Percentiles rank a stretch among this genome's conserved stretches.
Conservation (phyloP, 116 monocot genomes). For the Papilionanthe hybrid region DNA sequence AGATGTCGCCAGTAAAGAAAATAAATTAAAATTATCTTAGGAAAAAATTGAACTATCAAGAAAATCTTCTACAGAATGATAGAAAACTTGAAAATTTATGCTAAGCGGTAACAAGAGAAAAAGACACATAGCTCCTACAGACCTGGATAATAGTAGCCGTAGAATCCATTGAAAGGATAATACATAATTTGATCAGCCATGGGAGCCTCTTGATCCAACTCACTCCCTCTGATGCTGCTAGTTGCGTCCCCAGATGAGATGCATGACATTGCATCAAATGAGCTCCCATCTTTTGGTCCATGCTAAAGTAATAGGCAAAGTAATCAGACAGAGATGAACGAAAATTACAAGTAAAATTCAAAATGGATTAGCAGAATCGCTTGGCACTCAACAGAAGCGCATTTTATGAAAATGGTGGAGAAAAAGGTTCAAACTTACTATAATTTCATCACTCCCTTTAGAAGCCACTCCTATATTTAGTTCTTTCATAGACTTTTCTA, state of each 20-base stretch:
- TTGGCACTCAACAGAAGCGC: not conserved
- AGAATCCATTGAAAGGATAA: slow-evolving; percentile 34
- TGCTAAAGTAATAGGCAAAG: slow-evolving; percentile 12
- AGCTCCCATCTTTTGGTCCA: slow-evolving; percentile 42
- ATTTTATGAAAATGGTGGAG: not conserved
- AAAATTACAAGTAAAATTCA: not conserved
- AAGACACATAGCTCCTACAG: not conserved
- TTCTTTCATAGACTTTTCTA: slow-evolving; percentile 40
- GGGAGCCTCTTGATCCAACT: slow-evolving; percentile 50
- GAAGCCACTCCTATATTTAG: slow-evolving; percentile 37
- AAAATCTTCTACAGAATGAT: too few species aligned
- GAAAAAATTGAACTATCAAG: too few species aligned
- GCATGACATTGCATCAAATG: slow-evolving; percentile 70
- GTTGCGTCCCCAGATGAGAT: slow-evolving; percentile 58
- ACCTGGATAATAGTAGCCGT: slow-evolving; percentile 90
- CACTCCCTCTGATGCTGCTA: slow-evolving; percentile 55
- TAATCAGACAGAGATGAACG: not conserved
- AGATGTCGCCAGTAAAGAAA: too few species aligned
- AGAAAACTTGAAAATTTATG: too few species aligned
- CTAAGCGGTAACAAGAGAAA: not conserved
- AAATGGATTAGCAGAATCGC: not conserved
- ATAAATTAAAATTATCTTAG: too few species aligned
- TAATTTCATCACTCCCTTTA: slow-evolving; percentile 16
- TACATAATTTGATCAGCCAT: slow-evolving; percentile 43
- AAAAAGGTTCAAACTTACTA: slow-evolving; percentile 23